A percentile compares a stretch with the other conserved stretches of the same genome.
Evolutionary conservation across 2,329 filamentous ascomycete genomes (phyloP).

Genomic region (Claviceps arundinis): DNA sequence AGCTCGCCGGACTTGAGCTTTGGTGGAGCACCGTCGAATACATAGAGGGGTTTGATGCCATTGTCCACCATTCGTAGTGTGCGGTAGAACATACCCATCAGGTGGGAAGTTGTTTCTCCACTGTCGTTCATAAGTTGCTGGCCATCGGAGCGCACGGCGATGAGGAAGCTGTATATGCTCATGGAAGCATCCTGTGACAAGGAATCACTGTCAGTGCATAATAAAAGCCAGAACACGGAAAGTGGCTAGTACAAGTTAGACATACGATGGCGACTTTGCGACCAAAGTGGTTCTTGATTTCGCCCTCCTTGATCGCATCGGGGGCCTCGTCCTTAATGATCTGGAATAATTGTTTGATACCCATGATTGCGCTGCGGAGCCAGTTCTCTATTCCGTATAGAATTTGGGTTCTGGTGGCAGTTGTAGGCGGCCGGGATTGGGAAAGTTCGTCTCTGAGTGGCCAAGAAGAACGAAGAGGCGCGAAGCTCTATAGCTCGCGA

Average conservation of each 20-base stretch:
- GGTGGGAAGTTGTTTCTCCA: slow-evolving; percentile 91
- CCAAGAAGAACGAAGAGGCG: neutral
- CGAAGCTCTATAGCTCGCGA: no score
- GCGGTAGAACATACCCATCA: slow-evolving; percentile 99
- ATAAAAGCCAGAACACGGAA: no score
- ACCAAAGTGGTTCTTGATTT: slow-evolving; percentile 98
- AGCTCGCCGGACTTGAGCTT: slow-evolving; percentile 97
- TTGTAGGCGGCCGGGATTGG: neutral
- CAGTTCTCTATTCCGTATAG: neutral
- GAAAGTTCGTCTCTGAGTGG: neutral
- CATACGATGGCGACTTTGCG: slow-evolving; percentile 94
- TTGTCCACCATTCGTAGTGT: slow-evolving; percentile 97
- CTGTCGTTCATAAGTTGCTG: slow-evolving; percentile 92
- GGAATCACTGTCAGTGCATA: neutral
- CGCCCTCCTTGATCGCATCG: slow-evolving; percentile 88
- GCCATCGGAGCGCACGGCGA: slow-evolving; percentile 91
- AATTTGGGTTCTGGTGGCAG: neutral
- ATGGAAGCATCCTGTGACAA: slow-evolving; percentile 50
- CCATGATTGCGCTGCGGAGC: slow-evolving; percentile 28
- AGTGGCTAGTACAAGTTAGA: neutral
- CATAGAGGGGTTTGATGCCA: slow-evolving; percentile 95
- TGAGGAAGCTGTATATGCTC: slow-evolving; percentile 98
- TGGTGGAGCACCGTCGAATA: slow-evolving; percentile 92
- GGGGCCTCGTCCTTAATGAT: slow-evolving; percentile 88
- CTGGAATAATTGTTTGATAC: slow-evolving; percentile 61